phyloP scores from a whole-genome alignment of 2,329 filamentous ascomycete species.

The Apiospora hydei region DNA sequence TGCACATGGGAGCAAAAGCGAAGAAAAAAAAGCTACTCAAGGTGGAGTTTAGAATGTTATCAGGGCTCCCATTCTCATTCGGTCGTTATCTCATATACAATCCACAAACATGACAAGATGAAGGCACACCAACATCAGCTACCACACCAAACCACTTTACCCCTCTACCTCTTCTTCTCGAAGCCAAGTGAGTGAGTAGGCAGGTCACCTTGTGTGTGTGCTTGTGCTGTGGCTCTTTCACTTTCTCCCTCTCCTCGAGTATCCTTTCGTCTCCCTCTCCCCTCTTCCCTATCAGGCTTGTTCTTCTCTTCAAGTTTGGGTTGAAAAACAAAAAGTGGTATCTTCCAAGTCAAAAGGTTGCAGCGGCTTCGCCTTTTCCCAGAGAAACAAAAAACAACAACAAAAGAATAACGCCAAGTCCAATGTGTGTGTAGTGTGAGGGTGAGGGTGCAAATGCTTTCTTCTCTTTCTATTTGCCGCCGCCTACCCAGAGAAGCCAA shows the following conservation, averaged over 20 bases:
- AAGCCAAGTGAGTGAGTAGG: neutral
- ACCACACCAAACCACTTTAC: neutral
- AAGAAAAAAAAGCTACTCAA: neutral
- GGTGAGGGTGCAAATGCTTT: conserved; percentile 7
- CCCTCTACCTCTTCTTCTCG: neutral
- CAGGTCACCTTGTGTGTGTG: neutral
- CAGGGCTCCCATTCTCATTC: conserved; percentile 26
- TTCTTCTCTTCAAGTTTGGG: conserved; percentile 21
- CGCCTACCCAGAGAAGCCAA: neutral
- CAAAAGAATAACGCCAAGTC: neutral
- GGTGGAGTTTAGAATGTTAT: neutral
- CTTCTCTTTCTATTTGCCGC: conserved; percentile 15
- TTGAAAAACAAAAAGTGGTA: conserved; percentile 25
- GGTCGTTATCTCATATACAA: conserved; percentile 27
- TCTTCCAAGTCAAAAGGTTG: conserved; percentile 23
- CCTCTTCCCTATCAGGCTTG: neutral
- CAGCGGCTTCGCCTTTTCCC: conserved; percentile 8
- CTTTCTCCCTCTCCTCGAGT: too few relatives aligned
- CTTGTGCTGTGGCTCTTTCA: too few relatives aligned
- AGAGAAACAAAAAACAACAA: neutral
- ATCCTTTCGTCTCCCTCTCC: neutral
- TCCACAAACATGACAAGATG: conserved; percentile 15
- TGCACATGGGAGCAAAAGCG: neutral
- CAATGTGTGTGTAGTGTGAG: neutral
- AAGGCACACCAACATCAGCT: neutral